A percentile compares a stretch with the other conserved stretches of the same genome.
phyloP scores from a whole-genome alignment of 768 basidiomycete genomes.

The Mycena vulgaris region DNA sequence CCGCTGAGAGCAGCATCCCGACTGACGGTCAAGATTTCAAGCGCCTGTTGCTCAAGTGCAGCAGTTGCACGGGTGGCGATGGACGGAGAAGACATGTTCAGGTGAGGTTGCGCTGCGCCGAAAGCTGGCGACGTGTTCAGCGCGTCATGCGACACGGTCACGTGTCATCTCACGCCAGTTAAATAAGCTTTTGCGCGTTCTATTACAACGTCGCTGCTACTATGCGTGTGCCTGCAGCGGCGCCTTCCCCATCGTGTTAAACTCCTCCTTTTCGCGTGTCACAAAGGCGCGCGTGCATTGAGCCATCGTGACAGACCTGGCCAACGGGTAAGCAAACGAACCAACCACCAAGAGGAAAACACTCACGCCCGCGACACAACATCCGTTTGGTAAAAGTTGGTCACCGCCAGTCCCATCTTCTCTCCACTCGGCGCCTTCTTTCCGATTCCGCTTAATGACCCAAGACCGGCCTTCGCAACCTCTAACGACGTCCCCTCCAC shows the following conservation, averaged over 20 bases:
- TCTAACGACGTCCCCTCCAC: slow-evolving; percentile 84
- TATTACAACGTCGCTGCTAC: slow-evolving; percentile 29
- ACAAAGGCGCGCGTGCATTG: slow-evolving; percentile 92
- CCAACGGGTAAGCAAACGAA: not conserved
- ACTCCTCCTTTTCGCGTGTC: slow-evolving; percentile 77
- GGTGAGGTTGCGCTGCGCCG: too few relatives aligned
- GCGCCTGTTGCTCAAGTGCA: slow-evolving; percentile 27
- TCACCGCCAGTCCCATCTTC: slow-evolving; percentile 77
- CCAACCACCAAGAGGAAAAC: not conserved
- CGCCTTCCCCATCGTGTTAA: slow-evolving; percentile 64
- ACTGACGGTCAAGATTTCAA: slow-evolving; percentile 39
- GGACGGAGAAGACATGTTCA: not conserved
- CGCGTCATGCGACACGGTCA: too few relatives aligned
- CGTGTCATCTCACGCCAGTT: not conserved
- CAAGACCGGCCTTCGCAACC: slow-evolving; percentile 80
- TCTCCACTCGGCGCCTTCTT: slow-evolving; percentile 59
- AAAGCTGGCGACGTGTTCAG: not conserved
- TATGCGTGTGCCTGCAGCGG: slow-evolving; percentile 59
- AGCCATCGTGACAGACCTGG: slow-evolving; percentile 91
- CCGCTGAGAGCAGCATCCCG: slow-evolving; percentile 53
- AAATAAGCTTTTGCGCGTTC: slow-evolving; percentile 19
- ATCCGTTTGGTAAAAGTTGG: slow-evolving; percentile 97
- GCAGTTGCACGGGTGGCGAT: not conserved
- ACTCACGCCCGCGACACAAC: slow-evolving; percentile 94
- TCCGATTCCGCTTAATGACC: slow-evolving; percentile 61